phyloP scores from a whole-genome alignment of 805 yeast species.

The Yarrowia bubula region DNA sequence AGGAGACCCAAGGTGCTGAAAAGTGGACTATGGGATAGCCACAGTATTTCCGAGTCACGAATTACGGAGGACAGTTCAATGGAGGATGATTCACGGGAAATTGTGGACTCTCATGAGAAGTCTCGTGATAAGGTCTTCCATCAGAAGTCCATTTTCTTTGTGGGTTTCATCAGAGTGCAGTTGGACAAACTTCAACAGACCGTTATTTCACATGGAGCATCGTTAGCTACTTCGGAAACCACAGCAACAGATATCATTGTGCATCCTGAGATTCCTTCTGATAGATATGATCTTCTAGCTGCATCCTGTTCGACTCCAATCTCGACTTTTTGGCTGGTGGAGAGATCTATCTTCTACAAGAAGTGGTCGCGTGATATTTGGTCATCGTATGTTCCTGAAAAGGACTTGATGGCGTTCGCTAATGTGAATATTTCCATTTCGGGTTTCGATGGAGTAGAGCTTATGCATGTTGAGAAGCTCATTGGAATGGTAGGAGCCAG shows the following conservation, averaged over 20 bases:
- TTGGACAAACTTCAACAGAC: constrained; percentile 43
- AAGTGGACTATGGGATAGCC: constrained; percentile 10
- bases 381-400: constrained; percentile 46
- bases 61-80: background rate
- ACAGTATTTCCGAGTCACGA: background rate
- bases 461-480: constrained; percentile 66
- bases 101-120: too few relatives aligned
- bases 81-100: background rate
- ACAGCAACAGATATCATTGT: constrained; percentile 32
- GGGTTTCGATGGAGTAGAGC: constrained; percentile 77
- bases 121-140: constrained; percentile 40
- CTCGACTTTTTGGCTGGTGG: constrained; percentile 80
- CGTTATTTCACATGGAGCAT: constrained; percentile 50
- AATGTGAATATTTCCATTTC: constrained; percentile 51
- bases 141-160: constrained; percentile 45
- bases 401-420: constrained; percentile 36
- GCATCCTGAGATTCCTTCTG: constrained; percentile 36
- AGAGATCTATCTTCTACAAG: constrained; percentile 63
- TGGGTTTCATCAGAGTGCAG: constrained; percentile 46
- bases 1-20: background rate
- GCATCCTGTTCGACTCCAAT: constrained; percentile 36
- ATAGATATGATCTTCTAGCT: constrained; percentile 28
- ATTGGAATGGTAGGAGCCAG: constrained; percentile 54
- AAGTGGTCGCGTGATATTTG: constrained; percentile 54
- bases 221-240: constrained; percentile 30